These are phyloP conservation scores for Naematelia aurantialba DNA, from an alignment of 768 basidiomycete genomes.

Conservation along the genomic window DNA sequence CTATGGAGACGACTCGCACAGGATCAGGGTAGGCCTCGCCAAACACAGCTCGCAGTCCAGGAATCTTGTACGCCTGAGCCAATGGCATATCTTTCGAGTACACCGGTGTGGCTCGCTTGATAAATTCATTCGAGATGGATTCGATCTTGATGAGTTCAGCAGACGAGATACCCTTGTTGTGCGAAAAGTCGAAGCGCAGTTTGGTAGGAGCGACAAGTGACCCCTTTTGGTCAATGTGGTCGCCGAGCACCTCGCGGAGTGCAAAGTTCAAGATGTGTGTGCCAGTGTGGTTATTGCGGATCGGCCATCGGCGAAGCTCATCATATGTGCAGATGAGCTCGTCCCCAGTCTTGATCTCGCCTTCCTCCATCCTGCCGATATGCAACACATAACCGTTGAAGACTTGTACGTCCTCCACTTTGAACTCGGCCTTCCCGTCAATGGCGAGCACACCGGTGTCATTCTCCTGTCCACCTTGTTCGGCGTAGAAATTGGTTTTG, in stretches of 20 bases:
- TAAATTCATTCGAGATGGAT: constrained; percentile 78
- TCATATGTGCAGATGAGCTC: constrained; percentile 87
- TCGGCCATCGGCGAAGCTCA: constrained; percentile 91
- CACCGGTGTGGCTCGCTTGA: constrained; percentile 80
- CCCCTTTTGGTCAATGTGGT: constrained; percentile 97
- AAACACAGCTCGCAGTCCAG: constrained; percentile 94
- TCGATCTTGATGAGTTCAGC: constrained; percentile 80
- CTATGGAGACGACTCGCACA: constrained; percentile 88
- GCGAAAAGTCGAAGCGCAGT: constrained; percentile 96
- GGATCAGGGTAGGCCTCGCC: constrained; percentile 98
- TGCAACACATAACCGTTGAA: constrained; percentile 96
- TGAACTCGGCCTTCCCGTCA: constrained; percentile 85
- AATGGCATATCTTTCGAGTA: constrained; percentile 82
- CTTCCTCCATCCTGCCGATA: constrained; percentile 85
- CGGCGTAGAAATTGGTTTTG: constrained; percentile 92
- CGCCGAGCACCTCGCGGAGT: constrained; percentile 88
- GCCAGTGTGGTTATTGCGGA: constrained; percentile 96
- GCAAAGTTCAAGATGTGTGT: constrained; percentile 96
- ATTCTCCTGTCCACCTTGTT: constrained; percentile 93
- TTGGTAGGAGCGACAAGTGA: constrained; percentile 94
- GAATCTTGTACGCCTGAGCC: constrained; percentile 72
- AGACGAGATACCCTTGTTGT: constrained; percentile 78
- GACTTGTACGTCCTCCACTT: constrained; percentile 86
- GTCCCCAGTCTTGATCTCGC: constrained; percentile 70
- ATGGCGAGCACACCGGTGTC: constrained; percentile 94